Evolutionary conservation across 805 yeast genomes (phyloP), one percentile per base, ranked within the genome.

Genomic region (Myxozyma kluyveri): DNA sequence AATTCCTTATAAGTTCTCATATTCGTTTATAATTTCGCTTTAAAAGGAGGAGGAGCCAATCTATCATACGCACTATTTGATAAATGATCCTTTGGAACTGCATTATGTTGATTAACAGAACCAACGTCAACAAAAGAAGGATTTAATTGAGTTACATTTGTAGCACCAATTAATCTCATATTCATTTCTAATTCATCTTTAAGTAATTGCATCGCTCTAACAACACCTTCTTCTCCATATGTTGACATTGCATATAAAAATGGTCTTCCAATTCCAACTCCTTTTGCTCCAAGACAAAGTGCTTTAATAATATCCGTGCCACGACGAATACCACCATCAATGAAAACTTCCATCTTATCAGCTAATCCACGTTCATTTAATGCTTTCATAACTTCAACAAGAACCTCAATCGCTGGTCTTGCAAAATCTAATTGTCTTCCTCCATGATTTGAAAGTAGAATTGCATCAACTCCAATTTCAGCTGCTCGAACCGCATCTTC

Each of bases 361-460:
- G 69, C 55, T 50, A 65, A 60, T 9, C 65, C 63, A 19, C 62
- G 62, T 41, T 56, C 52, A 29, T 63, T 54, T 18, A 69, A 64
- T 19, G 65, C 65, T n/a, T 81, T 82, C 74, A 78, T 78, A 2
- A 82, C 77, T 56, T 86, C 96, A 3, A 85, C 86, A 45, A 88
- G 70, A 3, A 86, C 79, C 59, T 73, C 76, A 32, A 88, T 74
- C 1, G 90, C 85, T 0, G 95, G 81, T n/a, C 86, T 77, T 0
- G 95, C 75, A 63, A 80, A 86, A 68, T 88, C 96, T 50, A 88
- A 72, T 68, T 88, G 96, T 56, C 96, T 75, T 38, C 96, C 96
- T 54, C 96, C 96, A 69, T 88, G 96, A 65, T 88, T 88, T 1
- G 95, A 86, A 45, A 88, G 63, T 3, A 88, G 88, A n/a, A 88